Percentiles rank a stretch among this genome's conserved stretches.
Conservation (phyloP, 164 flowering plant species). For the Nelumbo lutea region DNA sequence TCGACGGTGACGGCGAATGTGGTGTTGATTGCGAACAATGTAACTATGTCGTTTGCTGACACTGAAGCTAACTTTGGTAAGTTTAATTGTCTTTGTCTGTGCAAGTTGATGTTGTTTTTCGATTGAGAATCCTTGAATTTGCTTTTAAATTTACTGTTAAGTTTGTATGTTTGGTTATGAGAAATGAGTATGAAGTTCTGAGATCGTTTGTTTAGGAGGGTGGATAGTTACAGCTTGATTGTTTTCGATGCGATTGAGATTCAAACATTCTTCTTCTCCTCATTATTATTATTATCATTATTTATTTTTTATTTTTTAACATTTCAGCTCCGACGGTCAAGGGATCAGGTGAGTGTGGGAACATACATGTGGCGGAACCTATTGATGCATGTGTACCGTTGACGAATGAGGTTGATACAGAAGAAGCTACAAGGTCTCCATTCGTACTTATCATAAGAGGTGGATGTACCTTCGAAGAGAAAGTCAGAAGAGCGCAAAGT, state of each 20-base stretch:
- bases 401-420: slow-evolving; percentile 32
- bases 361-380: slow-evolving; percentile 67
- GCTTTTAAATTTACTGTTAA: neutral
- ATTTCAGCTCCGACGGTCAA: slow-evolving; percentile 68
- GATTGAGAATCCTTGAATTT: neutral
- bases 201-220: neutral
- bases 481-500: slow-evolving; percentile 77
- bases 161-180: neutral
- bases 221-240: too few relatives aligned
- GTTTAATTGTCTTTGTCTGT: slow-evolving; percentile 9
- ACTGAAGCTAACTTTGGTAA: slow-evolving; percentile 86
- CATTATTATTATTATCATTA: neutral
- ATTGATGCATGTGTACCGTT: slow-evolving; percentile 70
- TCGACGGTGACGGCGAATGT: slow-evolving; percentile 41
- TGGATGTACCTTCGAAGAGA: slow-evolving; percentile 85
- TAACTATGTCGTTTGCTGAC: slow-evolving; percentile 57
- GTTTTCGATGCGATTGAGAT: too few relatives aligned
- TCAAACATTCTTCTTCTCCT: too few relatives aligned
- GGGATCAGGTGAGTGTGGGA: slow-evolving; percentile 64
- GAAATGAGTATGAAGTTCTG: neutral
- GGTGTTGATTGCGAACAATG: slow-evolving; percentile 55
- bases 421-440: slow-evolving; percentile 27
- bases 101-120: neutral
- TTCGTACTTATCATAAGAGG: slow-evolving; percentile 80
- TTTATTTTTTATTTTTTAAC: neutral